phyloP scores from a whole-genome alignment of 495 filamentous ascomycete genomes.

The Arthonia radiata region DNA sequence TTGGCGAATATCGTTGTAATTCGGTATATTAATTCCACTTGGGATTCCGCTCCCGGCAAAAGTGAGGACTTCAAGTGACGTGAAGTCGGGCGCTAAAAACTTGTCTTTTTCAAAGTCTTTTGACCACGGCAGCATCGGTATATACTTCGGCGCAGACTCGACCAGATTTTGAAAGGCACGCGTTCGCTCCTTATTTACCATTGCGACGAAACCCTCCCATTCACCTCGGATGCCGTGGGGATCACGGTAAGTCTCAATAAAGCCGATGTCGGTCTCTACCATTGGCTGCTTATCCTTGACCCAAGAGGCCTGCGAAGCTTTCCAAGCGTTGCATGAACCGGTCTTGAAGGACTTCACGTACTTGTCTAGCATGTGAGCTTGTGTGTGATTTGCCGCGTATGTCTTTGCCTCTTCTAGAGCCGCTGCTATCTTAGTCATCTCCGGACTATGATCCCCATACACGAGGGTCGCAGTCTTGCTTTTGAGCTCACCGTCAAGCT shows the following conservation, averaged over 20 bases:
- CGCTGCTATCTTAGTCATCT: constrained; percentile 56
- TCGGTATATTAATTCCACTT: constrained; percentile 59
- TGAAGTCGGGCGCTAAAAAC: constrained; percentile 87
- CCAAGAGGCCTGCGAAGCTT: constrained; percentile 77
- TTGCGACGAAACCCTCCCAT: constrained; percentile 82
- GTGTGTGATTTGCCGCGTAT: constrained; percentile 61
- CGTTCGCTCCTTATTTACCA: constrained; percentile 68
- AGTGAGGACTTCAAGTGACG: constrained; percentile 49
- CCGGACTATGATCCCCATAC: constrained; percentile 58
- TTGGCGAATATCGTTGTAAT: constrained; percentile 88
- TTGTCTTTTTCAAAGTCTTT: constrained; percentile 84
- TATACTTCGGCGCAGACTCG: constrained; percentile 51
- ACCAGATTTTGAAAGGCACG: constrained; percentile 74
- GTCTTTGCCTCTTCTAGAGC: constrained; percentile 47
- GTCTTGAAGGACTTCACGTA: constrained; percentile 68
- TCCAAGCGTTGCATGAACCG: constrained; percentile 70
- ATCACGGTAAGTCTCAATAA: constrained; percentile 90
- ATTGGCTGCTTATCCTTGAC: constrained; percentile 74
- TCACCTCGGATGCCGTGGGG: constrained; percentile 83
- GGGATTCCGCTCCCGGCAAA: constrained; percentile 65
- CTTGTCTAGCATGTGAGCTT: constrained; percentile 57
- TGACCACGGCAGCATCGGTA: constrained; percentile 70
- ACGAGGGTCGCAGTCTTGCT: constrained; percentile 52
- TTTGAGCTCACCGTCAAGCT: constrained; percentile 33
- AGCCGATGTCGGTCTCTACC: constrained; percentile 80